Percentiles rank a stretch among this genome's conserved stretches.
Conservation (phyloP, 768 basidiomycete species). For the Lactarius pseudohatsudake region DNA sequence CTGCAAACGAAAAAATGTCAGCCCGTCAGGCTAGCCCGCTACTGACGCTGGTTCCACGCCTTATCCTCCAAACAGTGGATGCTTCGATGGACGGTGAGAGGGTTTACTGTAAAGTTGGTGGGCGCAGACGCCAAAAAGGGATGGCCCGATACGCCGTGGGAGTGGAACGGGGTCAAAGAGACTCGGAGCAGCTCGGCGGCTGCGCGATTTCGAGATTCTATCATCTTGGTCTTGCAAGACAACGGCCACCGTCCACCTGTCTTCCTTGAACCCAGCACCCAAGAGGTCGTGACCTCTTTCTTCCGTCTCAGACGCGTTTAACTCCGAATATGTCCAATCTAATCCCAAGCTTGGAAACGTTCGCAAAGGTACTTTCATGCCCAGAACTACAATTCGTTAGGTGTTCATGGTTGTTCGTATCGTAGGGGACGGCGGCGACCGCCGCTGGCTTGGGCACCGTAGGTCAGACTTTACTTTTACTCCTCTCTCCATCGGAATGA, state of each 20-base stretch:
- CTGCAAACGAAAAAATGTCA: too few relatives aligned
- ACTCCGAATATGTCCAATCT: conserved; percentile 38
- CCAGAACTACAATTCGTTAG: background rate
- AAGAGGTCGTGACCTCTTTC: background rate
- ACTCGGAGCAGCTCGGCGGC: background rate
- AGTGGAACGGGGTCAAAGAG: background rate
- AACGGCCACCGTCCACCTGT: background rate
- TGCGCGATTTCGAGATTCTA: background rate
- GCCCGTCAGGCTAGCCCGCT: too few relatives aligned
- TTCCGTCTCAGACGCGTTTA: background rate
- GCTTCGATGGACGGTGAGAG: too few relatives aligned
- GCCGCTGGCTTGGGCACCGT: conserved; percentile 41
- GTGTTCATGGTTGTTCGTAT: background rate
- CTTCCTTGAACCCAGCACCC: background rate
- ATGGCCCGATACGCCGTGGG: background rate
- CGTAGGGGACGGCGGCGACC: conserved; percentile 40
- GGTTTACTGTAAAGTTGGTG: too few relatives aligned
- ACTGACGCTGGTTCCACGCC: too few relatives aligned
- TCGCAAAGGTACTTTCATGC: conserved; percentile 43
- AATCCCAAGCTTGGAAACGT: conserved; percentile 44
- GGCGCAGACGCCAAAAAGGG: background rate
- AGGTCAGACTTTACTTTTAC: conserved; percentile 32
- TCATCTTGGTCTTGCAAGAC: background rate
- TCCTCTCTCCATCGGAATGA: conserved; percentile 8
- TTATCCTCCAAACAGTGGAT: too few relatives aligned